Conservation (phyloP, 2,329 filamentous ascomycete species). For the Fusarium piperis region DNA sequence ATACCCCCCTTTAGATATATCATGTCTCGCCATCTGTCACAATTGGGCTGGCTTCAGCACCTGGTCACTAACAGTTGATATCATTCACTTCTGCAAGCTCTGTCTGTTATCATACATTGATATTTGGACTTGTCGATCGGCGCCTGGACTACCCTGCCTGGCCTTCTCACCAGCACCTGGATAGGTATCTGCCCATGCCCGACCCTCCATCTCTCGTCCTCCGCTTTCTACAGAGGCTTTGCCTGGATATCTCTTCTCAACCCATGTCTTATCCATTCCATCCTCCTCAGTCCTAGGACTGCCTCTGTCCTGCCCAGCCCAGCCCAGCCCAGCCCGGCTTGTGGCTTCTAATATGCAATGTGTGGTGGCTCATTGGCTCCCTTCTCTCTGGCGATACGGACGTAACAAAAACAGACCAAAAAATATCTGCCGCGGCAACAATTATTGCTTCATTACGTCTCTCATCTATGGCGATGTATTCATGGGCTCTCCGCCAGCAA, state of each 20-base stretch:
- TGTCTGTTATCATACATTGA: constrained; percentile 41
- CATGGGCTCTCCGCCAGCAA: constrained; percentile 66
- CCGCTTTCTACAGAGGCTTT: constrained; percentile 5
- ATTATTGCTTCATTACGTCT: constrained; percentile 63
- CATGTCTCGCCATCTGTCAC: neutral
- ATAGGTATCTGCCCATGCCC: constrained; percentile 6
- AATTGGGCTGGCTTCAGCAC: constrained; percentile 21
- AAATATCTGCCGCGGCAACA: constrained; percentile 50
- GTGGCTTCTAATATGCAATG: constrained; percentile 40
- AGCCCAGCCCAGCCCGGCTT: constrained; percentile 11
- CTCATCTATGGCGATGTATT: constrained; percentile 71
- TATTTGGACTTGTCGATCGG: constrained; percentile 31
- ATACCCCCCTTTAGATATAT: constrained; percentile 2
- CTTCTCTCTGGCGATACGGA: constrained; percentile 26
- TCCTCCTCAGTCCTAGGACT: constrained; percentile 7
- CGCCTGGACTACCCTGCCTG: constrained; percentile 20
- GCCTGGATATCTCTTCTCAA: constrained; percentile 6
- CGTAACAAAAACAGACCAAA: constrained; percentile 27
- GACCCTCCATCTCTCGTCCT: constrained; percentile 3
- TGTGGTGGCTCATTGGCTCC: constrained; percentile 27
- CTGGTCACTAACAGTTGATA: constrained; percentile 25
- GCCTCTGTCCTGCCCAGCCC: too few relatives aligned
- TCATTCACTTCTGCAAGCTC: constrained; percentile 38
- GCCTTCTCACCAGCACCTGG: constrained; percentile 9
- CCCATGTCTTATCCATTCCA: constrained; percentile 16